phyloP scores from a whole-genome alignment of 345 rosid genomes.

The Odontarrhena argentea region DNA sequence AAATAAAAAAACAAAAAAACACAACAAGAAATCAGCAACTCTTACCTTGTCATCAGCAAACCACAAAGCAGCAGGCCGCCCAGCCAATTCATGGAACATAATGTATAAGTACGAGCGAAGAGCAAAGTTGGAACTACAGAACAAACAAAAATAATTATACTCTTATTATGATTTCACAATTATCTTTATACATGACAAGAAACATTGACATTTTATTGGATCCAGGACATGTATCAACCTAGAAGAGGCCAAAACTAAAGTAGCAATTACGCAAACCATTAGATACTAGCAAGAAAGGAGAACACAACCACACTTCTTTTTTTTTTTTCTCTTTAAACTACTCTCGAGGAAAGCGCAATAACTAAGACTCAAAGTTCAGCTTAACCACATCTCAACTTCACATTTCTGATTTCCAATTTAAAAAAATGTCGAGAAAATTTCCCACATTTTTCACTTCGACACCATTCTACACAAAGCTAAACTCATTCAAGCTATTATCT shows the following conservation, averaged over 20 bases:
- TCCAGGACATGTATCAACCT: conserved; percentile 2
- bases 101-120: conserved; percentile 88
- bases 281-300: conserved; percentile 22
- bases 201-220: neutral
- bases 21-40: conserved; percentile 10
- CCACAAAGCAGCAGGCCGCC: conserved; percentile 80
- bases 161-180: neutral
- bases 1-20: neutral
- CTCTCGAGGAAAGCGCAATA: neutral
- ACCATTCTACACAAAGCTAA: neutral
- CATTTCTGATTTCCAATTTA: conserved; percentile 14
- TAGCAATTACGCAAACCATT: neutral
- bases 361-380: neutral
- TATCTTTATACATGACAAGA: conserved; percentile 1
- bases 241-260: conserved; percentile 2
- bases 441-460: neutral
- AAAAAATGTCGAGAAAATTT: neutral
- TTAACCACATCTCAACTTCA: conserved; percentile 6
- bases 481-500: conserved; percentile 4
- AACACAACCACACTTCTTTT: neutral
- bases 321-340: neutral
- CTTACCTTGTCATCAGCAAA: conserved; percentile 83
- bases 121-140: conserved; percentile 85
- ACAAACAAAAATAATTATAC: neutral
- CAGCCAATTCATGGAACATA: conserved; percentile 77